Conservation (phyloP, 257 asterid genomes). For the Lantana camara region DNA sequence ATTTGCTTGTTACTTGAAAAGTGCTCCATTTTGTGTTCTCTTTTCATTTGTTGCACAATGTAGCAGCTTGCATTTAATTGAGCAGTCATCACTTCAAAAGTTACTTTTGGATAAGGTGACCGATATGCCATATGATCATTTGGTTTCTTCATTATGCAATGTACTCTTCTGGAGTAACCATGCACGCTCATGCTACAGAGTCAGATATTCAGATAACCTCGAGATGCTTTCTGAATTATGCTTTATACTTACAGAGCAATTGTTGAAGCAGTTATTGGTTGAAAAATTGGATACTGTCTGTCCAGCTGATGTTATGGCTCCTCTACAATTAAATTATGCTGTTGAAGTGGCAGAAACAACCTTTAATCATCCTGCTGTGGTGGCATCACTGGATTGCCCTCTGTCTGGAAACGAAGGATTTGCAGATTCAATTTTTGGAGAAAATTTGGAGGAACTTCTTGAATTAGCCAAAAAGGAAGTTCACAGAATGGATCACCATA, state of each 20-base stretch:
- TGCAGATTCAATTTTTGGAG: conserved; percentile 51
- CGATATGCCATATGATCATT: conserved; percentile 57
- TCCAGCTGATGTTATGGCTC: conserved; percentile 34
- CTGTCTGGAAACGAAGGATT: conserved; percentile 41
- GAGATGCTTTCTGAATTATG: conserved; percentile 60
- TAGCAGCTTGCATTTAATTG: conserved; percentile 42
- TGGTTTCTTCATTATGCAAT: conserved; percentile 65
- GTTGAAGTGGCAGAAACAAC: conserved; percentile 63
- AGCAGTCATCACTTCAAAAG: conserved; percentile 44
- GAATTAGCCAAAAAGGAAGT: conserved; percentile 47
- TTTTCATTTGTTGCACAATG: conserved; percentile 59
- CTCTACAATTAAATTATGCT: conserved; percentile 36
- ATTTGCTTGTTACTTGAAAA: conserved; percentile 55
- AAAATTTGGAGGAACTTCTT: conserved; percentile 48
- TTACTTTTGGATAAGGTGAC: conserved; percentile 70
- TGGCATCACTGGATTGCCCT: conserved; percentile 54
- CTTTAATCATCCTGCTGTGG: conserved; percentile 66
- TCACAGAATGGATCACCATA: conserved; percentile 61
- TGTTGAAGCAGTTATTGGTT: conserved; percentile 56
- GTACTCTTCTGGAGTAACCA: conserved; percentile 70
- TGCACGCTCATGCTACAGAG: conserved; percentile 43
- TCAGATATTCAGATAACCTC: conserved; percentile 43
- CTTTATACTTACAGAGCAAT: conserved; percentile 51
- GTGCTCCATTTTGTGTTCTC: conserved; percentile 67
- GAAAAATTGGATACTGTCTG: conserved; percentile 34